Evolutionary conservation across 495 filamentous ascomycete genomes (phyloP), one percentile per base, ranked within the genome.

Genomic region (Aspergillus sclerotiicarbonarius): DNA sequence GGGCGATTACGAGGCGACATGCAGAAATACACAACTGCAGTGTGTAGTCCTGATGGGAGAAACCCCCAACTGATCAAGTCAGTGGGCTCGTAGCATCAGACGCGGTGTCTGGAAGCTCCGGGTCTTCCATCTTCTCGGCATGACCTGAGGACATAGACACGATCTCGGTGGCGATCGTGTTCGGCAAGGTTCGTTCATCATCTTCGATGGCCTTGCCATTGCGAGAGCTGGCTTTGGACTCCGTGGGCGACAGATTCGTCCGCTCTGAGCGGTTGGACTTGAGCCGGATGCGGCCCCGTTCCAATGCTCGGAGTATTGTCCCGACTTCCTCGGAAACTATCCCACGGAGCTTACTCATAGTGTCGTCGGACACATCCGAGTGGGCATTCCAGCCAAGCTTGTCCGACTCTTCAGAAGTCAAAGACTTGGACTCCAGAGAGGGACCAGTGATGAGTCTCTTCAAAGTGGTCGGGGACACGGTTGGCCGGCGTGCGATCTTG

Each of bases 361-460:
- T 63, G 44, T 72, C 70, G 12, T 77, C 74, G 19, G 74, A 77
- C 8, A 68, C 61, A 51, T 77, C 74, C 13, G 71, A 70, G 25
- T 68, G 67, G 13, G 69, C 67, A 52, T 75, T 72, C 74, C 74
- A 77, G 20, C 71, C 72, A 8, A 77, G 61, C 54, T 69, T 69
- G 54, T 73, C 72, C 31, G 68, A 70, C 35, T 71, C 68, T 21
- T 74, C 73, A 15, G 74, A 75, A 0, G 61, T 59, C 0, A 71
- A 58, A 8, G 74, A 75, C 44, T 74, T 72, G 3, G 71, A 68
- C 43, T 68, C 71, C n/a, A 74, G 46, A 29, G 72, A 71, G 2
- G 69, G 69, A n/a, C 72, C 73, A 32, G 65, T 68, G 49, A 74
- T 54, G 10, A 75, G 62, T 12, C 62, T 59, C 43, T 76, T 69